Evolutionary conservation across 1,139 yeast genomes (phyloP).

Genomic region (Lodderomyces metapsilosis): DNA sequence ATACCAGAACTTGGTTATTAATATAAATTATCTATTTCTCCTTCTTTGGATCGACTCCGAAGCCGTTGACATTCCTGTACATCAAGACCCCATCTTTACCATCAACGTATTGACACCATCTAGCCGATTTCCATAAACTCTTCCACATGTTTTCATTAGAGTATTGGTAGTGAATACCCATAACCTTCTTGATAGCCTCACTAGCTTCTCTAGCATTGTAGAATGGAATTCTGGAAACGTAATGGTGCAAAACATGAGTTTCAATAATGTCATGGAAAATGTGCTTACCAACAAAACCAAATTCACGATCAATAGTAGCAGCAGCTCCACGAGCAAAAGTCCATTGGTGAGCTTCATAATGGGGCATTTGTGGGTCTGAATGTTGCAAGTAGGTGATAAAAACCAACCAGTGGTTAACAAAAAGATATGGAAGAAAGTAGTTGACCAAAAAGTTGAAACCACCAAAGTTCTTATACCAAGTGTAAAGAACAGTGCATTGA

Average conservation of each 20-base stretch:
- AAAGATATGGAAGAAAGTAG: slow-evolving; percentile 56
- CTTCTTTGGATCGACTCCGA: slow-evolving; percentile 44
- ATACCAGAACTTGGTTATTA: slow-evolving; percentile 14
- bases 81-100: slow-evolving; percentile 60
- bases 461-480: slow-evolving; percentile 50
- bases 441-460: slow-evolving; percentile 46
- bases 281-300: slow-evolving; percentile 57
- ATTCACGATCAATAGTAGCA: slow-evolving; percentile 61
- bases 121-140: slow-evolving; percentile 53
- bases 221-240: slow-evolving; percentile 60
- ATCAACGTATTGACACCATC: slow-evolving; percentile 60
- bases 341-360: slow-evolving; percentile 58
- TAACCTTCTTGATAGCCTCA: slow-evolving; percentile 55
- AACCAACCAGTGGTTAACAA: slow-evolving; percentile 65
- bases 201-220: slow-evolving; percentile 62
- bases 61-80: slow-evolving; percentile 56
- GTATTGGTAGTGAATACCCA: slow-evolving; percentile 58
- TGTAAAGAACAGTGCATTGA: slow-evolving; percentile 41
- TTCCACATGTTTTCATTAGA: slow-evolving; percentile 58
- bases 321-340: slow-evolving; percentile 68
- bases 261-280: slow-evolving; percentile 65
- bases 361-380: slow-evolving; percentile 58
- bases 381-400: slow-evolving; percentile 63
- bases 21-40: slow-evolving; percentile 11
- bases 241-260: slow-evolving; percentile 64